Evolutionary conservation across 1,284 basidiomycete genomes (phyloP).

Genomic region (Puccinia brachypodii): DNA sequence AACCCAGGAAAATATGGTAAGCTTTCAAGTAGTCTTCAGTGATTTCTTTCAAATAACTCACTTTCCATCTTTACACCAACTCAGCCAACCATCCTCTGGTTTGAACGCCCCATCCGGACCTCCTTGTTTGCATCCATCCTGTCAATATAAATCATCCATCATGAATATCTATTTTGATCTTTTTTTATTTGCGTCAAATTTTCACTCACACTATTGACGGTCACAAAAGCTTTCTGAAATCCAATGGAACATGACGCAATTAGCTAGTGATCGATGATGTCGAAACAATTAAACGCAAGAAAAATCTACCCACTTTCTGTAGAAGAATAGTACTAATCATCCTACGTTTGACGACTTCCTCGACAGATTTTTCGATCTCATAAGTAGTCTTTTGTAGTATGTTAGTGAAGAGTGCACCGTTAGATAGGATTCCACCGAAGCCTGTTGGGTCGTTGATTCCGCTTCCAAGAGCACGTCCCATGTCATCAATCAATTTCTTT

Average conservation of each 20-base stretch:
- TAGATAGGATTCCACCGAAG: background rate
- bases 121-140: too few species aligned
- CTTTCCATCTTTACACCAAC: too few species aligned
- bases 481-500: background rate
- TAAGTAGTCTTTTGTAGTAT: background rate
- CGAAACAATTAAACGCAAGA: background rate
- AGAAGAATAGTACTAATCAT: background rate
- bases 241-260: background rate
- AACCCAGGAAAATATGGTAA: background rate
- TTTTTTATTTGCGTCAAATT: background rate
- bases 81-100: too few species aligned
- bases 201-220: slow-evolving; percentile 20
- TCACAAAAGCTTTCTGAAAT: slow-evolving; percentile 38
- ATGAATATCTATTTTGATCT: too few species aligned
- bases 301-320: background rate
- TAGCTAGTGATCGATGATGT: background rate
- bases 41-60: background rate
- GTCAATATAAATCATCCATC: too few species aligned
- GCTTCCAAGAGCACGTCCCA: background rate
- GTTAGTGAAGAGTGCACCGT: slow-evolving; percentile 11
- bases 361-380: slow-evolving; percentile 10
- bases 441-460: slow-evolving; percentile 22
- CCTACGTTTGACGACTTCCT: slow-evolving; percentile 10
- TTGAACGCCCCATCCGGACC: too few species aligned
- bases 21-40: too few species aligned